Conservation (phyloP, 257 asterid species). For the Cinchona pubescens region DNA sequence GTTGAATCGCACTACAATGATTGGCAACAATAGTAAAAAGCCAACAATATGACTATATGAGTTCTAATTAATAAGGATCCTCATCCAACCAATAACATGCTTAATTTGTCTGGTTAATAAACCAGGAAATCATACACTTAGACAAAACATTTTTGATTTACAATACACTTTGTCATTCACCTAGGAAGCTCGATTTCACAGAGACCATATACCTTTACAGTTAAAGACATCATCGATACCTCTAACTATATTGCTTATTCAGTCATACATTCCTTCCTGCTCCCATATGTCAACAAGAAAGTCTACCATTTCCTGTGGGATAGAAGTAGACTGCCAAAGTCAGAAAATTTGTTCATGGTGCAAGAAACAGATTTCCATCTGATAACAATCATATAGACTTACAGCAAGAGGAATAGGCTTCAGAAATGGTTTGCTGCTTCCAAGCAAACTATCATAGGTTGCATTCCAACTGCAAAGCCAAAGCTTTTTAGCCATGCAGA, state of each 20-base stretch:
- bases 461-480: constrained; percentile 80
- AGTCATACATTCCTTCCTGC: constrained; percentile 76
- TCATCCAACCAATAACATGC: not conserved
- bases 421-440: constrained; percentile 70
- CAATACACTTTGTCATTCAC: not conserved
- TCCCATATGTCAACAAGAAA: constrained; percentile 85
- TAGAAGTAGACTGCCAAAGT: constrained; percentile 13
- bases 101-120: not conserved
- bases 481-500: constrained; percentile 31
- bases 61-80: not conserved
- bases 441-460: constrained; percentile 75
- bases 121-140: not conserved
- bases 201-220: not conserved
- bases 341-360: not conserved
- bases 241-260: constrained; percentile 16
- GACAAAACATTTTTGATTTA: not conserved
- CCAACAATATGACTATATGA: too few relatives aligned
- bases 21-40: not conserved
- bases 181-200: constrained; percentile 5
- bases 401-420: constrained; percentile 77
- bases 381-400: constrained; percentile 29
- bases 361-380: not conserved
- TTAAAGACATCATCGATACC: not conserved
- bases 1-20: not conserved
- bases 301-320: constrained; percentile 72